Evolutionary conservation across 148 eudicot genomes (phyloP), one percentile per base, ranked within the genome.

Genomic region (Vaccinium myrtillus): DNA sequence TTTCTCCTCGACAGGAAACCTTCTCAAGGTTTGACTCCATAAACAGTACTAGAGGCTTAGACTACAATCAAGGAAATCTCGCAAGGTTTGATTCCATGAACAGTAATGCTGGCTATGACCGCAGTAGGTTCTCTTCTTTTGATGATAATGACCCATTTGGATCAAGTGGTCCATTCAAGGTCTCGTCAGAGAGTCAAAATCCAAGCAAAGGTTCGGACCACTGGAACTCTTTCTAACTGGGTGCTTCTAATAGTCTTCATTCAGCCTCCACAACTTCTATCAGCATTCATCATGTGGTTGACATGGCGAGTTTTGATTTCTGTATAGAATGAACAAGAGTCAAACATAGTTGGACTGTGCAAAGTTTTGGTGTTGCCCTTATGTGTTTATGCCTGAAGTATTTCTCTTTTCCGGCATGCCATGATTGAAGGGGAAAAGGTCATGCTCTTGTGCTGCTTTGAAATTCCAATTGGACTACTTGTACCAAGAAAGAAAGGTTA

Each of bases 141-240:
- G 99, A 94, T 18, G 98, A 96, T 80, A 83, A 89, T 5, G 98
- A 94, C 73, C 99, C 99, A 12, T 96, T 96, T 83, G 99, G 99
- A 19, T 96, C 99, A 1, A 90, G 91, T 71, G 99, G 95, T 59
- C 95, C 97, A 7, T 96, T 94, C 87, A 93, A 92, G 88, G 95
- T 93, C 75, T 92, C 98, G 11, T 82, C 93, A 0, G 95, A 88
- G 39, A 86, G 85, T 83, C 86, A 92, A 90, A 92, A 91, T 36
- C 90, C 94, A 4, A 93, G 84, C 82, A 94, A 91, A 84, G 86
- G 79, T 86, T 93, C 98, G 8, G 96, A 95, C 75, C 88, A 86
- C 79, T 93, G 98, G 98, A 91, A 91, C 82, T 85, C 96, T 71
- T 95, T 91, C 87, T 95, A 93, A 89, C 74, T 83, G 65, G 74